phyloP scores from a whole-genome alignment of 2,329 filamentous ascomycete species.

The Ambrosiella xylebori region DNA sequence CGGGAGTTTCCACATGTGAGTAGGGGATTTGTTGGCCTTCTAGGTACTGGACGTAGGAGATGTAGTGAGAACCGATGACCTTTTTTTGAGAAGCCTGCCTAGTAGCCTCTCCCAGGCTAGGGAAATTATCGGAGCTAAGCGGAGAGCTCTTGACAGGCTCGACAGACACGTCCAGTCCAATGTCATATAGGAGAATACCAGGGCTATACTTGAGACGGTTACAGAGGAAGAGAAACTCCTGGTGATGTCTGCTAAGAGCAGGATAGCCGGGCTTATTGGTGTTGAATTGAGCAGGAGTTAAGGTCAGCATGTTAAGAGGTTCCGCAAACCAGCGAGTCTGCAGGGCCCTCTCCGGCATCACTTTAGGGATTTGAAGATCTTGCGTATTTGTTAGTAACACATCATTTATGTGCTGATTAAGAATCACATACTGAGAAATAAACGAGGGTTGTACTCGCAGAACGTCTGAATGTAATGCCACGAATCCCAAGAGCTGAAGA shows the following conservation, averaged over 20 bases:
- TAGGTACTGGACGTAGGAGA: conserved; percentile 70
- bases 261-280: conserved; percentile 44
- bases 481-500: conserved; percentile 76
- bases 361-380: conserved; percentile 30
- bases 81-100: conserved; percentile 19
- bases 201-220: conserved; percentile 47
- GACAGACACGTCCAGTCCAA: conserved; percentile 30
- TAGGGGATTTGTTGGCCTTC: conserved; percentile 61
- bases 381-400: neutral
- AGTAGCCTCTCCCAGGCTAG: conserved; percentile 52
- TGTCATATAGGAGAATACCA: conserved; percentile 46
- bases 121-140: conserved; percentile 38
- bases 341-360: conserved; percentile 41
- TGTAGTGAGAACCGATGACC: conserved; percentile 27
- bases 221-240: conserved; percentile 42
- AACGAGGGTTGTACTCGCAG: conserved; percentile 67
- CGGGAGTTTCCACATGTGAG: conserved; percentile 31
- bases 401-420: neutral
- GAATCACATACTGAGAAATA: conserved; percentile 55
- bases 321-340: conserved; percentile 54
- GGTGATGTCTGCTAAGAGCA: conserved; percentile 42
- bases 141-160: conserved; percentile 6
- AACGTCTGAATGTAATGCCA: conserved; percentile 78
- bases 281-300: conserved; percentile 37
- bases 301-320: conserved; percentile 44